These are phyloP conservation scores for Nepenthes mirabilis DNA, from an alignment of 148 eudicot genomes.

Conservation along the genomic window DNA sequence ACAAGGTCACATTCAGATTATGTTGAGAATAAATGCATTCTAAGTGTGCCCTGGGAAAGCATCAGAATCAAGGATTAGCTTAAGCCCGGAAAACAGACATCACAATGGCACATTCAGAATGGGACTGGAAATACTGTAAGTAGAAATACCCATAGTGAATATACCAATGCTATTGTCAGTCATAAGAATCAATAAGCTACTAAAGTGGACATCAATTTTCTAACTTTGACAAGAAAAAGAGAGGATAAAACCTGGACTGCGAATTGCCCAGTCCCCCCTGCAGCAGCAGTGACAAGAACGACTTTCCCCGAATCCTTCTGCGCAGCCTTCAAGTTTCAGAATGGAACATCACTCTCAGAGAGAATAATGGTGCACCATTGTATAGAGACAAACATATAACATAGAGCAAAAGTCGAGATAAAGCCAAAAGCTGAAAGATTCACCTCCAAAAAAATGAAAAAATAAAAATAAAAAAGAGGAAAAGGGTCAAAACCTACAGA, in stretches of 20 bases:
- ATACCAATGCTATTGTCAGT: no score
- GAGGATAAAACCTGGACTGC: conserved; percentile 74
- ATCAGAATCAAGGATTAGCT: no score
- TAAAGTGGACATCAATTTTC: no score
- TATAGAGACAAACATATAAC: background rate
- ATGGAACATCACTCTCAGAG: conserved; percentile 1
- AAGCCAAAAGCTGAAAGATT: background rate
- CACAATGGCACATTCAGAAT: no score
- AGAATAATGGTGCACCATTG: background rate
- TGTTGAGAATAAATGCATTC: no score
- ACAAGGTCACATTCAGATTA: no score
- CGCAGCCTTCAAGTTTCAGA: conserved; percentile 49
- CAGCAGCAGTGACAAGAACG: conserved; percentile 95
- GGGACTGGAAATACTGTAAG: no score
- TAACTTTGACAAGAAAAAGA: background rate
- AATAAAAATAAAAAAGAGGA: background rate
- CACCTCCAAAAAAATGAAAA: background rate
- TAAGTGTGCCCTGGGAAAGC: no score
- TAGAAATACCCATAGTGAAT: no score
- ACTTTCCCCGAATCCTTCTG: conserved; percentile 73
- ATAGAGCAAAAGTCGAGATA: background rate
- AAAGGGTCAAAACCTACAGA: background rate
- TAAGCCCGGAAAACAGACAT: no score
- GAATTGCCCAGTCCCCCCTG: conserved; percentile 98
- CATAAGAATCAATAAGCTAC: no score